A percentile compares a stretch with the other conserved stretches of the same genome.
phyloP scores from a whole-genome alignment of 148 eudicot species.

The Diospyros kaki region DNA sequence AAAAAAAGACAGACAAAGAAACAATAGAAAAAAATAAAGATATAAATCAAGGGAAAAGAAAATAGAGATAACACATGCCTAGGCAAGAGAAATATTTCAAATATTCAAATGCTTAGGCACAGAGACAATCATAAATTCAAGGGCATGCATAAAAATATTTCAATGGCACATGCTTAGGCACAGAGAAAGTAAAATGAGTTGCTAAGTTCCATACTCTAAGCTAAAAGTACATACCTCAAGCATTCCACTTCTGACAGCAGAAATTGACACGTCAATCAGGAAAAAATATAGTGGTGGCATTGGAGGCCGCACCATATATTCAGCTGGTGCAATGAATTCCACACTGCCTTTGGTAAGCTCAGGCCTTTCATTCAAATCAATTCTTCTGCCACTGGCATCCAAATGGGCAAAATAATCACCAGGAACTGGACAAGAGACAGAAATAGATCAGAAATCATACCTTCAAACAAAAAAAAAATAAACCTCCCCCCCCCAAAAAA shows the following conservation, averaged over 20 bases:
- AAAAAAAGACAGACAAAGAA: not conserved
- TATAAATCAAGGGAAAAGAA: not conserved
- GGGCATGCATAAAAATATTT: too few species aligned
- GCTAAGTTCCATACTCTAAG: not conserved
- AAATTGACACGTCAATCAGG: conserved; percentile 90
- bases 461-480: not conserved
- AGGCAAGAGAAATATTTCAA: too few species aligned
- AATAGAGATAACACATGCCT: not conserved
- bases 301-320: conserved; percentile 99
- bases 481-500: not conserved
- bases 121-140: conserved; percentile 3
- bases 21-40: not conserved
- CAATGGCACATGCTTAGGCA: not conserved
- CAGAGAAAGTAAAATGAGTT: not conserved
- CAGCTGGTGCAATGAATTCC: conserved; percentile 96
- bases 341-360: conserved; percentile 90
- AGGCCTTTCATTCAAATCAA: conserved; percentile 84
- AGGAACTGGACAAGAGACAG: conserved; percentile 47
- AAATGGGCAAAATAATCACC: conserved; percentile 85
- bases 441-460: conserved; percentile 13
- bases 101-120: too few species aligned
- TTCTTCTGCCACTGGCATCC: conserved; percentile 81
- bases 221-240: conserved; percentile 70
- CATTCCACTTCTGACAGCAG: conserved; percentile 95
- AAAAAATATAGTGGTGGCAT: conserved; percentile 96